Evolutionary conservation across 2,329 filamentous ascomycete genomes (phyloP).

Genomic region (Neocucurbitaria cava): DNA sequence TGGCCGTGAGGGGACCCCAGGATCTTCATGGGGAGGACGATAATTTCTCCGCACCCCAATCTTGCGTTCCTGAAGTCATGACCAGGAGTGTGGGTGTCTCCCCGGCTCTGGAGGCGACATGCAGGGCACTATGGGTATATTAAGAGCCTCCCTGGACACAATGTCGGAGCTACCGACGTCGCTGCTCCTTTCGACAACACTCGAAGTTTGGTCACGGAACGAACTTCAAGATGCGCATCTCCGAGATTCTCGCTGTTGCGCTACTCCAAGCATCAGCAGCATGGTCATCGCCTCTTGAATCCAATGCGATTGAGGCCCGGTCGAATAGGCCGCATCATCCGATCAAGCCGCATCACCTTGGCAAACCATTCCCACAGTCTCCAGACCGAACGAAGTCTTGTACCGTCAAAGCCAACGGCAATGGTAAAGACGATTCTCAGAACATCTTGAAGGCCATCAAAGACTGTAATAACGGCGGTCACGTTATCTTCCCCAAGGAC

Average conservation of each 20-base stretch:
- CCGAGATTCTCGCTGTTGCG: conserved; percentile 27
- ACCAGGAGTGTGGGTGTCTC: conserved; percentile 5
- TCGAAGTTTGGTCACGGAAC: not conserved
- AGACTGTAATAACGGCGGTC: conserved; percentile 68
- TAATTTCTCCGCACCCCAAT: conserved; percentile 23
- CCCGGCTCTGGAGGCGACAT: conserved; percentile 12
- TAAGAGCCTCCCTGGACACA: conserved; percentile 13
- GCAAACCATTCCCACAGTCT: conserved; percentile 43
- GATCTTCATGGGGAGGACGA: conserved; percentile 18
- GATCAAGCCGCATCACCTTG: conserved; percentile 46
- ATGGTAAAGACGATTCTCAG: conserved; percentile 57
- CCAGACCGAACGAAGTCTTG: conserved; percentile 48
- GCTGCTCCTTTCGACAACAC: not conserved
- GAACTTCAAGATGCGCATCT: conserved; percentile 32
- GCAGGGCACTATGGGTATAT: conserved; percentile 23
- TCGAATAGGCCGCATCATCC: conserved; percentile 44
- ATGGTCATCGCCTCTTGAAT: conserved; percentile 25
- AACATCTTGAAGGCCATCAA: conserved; percentile 63
- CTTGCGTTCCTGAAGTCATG: conserved; percentile 5
- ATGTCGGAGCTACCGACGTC: conserved; percentile 4
- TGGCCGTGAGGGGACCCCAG: conserved; percentile 16
- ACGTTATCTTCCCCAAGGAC: conserved; percentile 64
- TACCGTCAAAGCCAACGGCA: conserved; percentile 47
- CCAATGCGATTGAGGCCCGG: conserved; percentile 7
- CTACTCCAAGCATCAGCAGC: conserved; percentile 36